A percentile compares a stretch with the other conserved stretches of the same genome.
Conservation (phyloP, 305 asterid species). For the Caryopteris hybrid region DNA sequence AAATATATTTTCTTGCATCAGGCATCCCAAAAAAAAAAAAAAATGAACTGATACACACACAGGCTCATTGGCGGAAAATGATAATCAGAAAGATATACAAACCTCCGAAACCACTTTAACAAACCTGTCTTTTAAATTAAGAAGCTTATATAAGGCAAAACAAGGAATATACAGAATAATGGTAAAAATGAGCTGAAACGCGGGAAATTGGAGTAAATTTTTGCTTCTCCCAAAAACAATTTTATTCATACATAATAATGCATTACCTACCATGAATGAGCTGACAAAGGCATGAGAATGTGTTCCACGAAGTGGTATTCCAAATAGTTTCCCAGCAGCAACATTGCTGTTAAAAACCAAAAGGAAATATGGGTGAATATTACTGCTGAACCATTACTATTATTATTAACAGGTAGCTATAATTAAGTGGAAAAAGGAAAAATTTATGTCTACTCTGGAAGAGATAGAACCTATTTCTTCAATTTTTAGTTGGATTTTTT, state of each 20-base stretch:
- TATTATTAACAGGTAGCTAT: not conserved
- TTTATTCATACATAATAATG: not conserved
- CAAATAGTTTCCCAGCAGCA: slow-evolving; percentile 96
- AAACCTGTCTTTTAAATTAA: slow-evolving; percentile 4
- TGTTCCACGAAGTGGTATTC: slow-evolving; percentile 99
- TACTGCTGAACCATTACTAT: not conserved
- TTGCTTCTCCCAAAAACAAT: not conserved
- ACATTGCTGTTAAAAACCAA: slow-evolving; percentile 65
- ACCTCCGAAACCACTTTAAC: not conserved
- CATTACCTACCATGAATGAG: slow-evolving; percentile 75
- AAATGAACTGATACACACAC: not conserved
- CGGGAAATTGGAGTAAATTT: not conserved
- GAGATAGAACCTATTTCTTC: not conserved
- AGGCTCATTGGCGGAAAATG: not conserved
- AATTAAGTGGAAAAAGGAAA: not conserved
- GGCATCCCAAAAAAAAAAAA: not conserved
- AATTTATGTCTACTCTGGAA: not conserved
- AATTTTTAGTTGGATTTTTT: not conserved
- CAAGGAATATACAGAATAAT: not conserved
- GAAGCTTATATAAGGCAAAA: not conserved
- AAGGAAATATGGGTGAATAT: slow-evolving; percentile 13
- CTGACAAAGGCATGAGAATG: slow-evolving; percentile 99
- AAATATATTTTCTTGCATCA: not conserved
- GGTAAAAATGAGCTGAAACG: not conserved
- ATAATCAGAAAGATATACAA: not conserved